A percentile compares a stretch with the other conserved stretches of the same genome.
phyloP scores from a whole-genome alignment of 345 rosid genomes.

The Cardamine chenopodiifolia region DNA sequence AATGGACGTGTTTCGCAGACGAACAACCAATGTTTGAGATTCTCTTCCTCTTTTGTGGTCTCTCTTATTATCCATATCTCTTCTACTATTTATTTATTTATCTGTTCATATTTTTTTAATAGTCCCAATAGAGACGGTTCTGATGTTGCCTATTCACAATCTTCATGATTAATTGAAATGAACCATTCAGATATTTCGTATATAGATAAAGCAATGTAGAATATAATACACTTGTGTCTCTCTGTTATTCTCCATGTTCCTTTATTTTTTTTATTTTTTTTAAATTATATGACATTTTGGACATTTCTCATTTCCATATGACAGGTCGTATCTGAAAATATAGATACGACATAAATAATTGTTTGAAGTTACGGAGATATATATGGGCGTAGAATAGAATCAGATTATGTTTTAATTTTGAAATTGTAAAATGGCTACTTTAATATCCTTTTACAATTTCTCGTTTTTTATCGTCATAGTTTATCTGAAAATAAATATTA shows the following conservation, averaged over 20 bases:
- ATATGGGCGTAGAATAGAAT: not conserved
- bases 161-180: conserved; percentile 22
- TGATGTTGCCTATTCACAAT: conserved; percentile 34
- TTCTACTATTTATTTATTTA: not conserved
- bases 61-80: conserved; percentile 32
- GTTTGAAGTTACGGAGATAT: not conserved
- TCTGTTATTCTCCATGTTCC: conserved; percentile 19
- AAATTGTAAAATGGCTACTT: not conserved
- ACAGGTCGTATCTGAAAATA: conserved; percentile 13
- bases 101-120: not conserved
- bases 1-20: conserved; percentile 34
- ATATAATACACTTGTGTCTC: conserved; percentile 6
- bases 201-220: not conserved
- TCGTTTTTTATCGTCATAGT: not conserved
- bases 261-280: not conserved
- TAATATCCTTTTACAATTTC: not conserved
- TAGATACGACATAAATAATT: conserved; percentile 6
- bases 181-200: conserved; percentile 16
- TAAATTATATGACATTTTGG: not conserved
- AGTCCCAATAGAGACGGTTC: conserved; percentile 21
- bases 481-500: not conserved
- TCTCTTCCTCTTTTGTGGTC: conserved; percentile 23
- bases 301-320: conserved; percentile 3
- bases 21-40: not conserved
- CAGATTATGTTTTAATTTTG: not conserved